Conservation (phyloP, 371 early-diverging fungal species). For the Syncephalastrum contaminatum region DNA sequence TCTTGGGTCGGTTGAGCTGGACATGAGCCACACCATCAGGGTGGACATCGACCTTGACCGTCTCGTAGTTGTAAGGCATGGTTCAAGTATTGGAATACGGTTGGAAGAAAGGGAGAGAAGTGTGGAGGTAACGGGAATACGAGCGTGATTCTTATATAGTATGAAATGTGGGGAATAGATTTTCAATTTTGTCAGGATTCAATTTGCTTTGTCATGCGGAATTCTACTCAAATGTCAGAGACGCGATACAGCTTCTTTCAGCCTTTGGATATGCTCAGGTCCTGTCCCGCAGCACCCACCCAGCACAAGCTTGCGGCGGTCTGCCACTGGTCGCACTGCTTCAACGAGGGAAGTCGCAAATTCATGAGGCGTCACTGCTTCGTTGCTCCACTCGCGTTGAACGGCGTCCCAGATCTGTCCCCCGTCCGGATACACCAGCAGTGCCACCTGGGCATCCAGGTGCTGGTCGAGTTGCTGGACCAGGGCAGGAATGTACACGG, state of each 20-base stretch:
- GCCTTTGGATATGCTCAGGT: conserved; percentile 27
- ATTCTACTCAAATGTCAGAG: conserved; percentile 1
- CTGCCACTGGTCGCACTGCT: conserved; percentile 15
- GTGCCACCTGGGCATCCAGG: conserved; percentile 11
- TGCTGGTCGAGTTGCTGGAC: conserved; percentile 10
- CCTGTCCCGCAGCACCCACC: conserved; percentile 55
- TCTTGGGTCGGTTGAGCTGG: conserved; percentile 78
- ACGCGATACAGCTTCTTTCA: too few species aligned
- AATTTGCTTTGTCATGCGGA: conserved; percentile 1
- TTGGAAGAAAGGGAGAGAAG: neutral
- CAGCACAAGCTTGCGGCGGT: conserved; percentile 28
- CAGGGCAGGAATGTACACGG: conserved; percentile 26
- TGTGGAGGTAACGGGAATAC: neutral
- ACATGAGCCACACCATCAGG: conserved; percentile 75
- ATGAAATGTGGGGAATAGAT: neutral
- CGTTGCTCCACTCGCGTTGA: conserved; percentile 25
- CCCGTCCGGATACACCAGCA: conserved; percentile 47
- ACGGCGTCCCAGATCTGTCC: conserved; percentile 45
- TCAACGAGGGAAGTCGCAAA: conserved; percentile 32
- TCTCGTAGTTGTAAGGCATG: conserved; percentile 50
- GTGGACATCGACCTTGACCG: conserved; percentile 56
- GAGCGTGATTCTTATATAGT: neutral
- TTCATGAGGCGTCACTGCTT: conserved; percentile 20
- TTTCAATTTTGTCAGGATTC: neutral
- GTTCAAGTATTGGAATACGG: neutral